Evolutionary conservation across 345 rosid species (phyloP).

Genomic region (Streptanthus diversifolius): DNA sequence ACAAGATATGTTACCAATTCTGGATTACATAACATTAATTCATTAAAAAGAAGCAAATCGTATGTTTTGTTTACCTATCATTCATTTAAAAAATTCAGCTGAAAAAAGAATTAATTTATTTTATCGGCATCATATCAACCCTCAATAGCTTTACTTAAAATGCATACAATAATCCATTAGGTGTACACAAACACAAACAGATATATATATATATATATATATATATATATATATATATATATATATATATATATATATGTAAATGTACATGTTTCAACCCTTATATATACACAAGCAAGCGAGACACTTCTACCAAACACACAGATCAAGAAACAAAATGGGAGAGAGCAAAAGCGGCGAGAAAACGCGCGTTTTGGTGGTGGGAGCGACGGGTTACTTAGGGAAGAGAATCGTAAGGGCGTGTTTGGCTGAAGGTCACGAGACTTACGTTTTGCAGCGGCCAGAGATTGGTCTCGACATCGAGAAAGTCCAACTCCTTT

Average conservation of each 20-base stretch:
- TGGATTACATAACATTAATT: not conserved
- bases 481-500: conserved; percentile 64
- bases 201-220: not conserved
- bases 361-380: conserved; percentile 53
- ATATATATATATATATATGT: not conserved
- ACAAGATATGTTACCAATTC: not conserved
- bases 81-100: not conserved
- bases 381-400: conserved; percentile 75
- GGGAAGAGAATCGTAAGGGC: conserved; percentile 82
- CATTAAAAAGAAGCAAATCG: not conserved
- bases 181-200: not conserved
- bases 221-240: not conserved
- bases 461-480: conserved; percentile 63
- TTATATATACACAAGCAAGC: not conserved
- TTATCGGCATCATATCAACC: not conserved
- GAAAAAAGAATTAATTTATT: not conserved
- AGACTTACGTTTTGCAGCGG: conserved; percentile 57
- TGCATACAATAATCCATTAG: conserved; percentile 28
- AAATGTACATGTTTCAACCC: not conserved
- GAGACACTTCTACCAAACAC: not conserved
- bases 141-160: conserved; percentile 27
- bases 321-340: not conserved
- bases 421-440: conserved; percentile 60
- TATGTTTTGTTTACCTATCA: not conserved
- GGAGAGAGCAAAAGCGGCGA: conserved; percentile 1